These are phyloP conservation scores for Chaetothyriales sp. DNA, from an alignment of 2,329 filamentous ascomycete genomes.

Conservation along the genomic window DNA sequence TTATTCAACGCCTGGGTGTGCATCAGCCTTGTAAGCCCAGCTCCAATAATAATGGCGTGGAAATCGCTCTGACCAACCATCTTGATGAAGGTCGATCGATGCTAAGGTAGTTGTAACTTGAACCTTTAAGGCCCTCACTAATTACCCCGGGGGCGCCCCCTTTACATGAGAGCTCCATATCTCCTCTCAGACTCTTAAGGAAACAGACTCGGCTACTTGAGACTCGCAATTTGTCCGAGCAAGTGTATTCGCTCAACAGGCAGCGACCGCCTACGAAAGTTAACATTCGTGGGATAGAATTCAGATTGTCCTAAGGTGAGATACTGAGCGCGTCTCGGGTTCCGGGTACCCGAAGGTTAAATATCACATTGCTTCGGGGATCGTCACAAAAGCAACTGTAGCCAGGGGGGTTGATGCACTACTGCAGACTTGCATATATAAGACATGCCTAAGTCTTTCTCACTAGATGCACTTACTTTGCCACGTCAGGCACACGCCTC, in stretches of 20 bases:
- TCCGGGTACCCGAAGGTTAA: not conserved
- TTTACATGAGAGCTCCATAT: not conserved
- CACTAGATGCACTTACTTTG: not conserved
- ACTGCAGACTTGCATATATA: too few species aligned
- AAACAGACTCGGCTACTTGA: not conserved
- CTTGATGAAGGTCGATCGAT: not conserved
- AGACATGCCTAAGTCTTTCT: not conserved
- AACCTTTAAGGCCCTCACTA: not conserved
- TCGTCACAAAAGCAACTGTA: not conserved
- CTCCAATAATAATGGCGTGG: conserved; percentile 5
- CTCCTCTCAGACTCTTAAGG: not conserved
- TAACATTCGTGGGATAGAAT: not conserved
- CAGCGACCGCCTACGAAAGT: not conserved
- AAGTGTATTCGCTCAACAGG: not conserved
- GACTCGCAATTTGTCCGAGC: not conserved
- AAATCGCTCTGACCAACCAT: not conserved
- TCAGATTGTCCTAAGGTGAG: not conserved
- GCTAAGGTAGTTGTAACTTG: not conserved
- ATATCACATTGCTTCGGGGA: not conserved
- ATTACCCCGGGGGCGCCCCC: too few species aligned
- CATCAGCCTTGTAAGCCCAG: conserved; percentile 8
- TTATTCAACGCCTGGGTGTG: conserved; percentile 9
- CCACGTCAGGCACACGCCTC: not conserved
- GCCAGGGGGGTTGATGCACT: not conserved
- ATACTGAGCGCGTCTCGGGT: not conserved